Base-by-base conservation (phyloP, 208 protist species). In the Borovskyia barvae region DNA sequence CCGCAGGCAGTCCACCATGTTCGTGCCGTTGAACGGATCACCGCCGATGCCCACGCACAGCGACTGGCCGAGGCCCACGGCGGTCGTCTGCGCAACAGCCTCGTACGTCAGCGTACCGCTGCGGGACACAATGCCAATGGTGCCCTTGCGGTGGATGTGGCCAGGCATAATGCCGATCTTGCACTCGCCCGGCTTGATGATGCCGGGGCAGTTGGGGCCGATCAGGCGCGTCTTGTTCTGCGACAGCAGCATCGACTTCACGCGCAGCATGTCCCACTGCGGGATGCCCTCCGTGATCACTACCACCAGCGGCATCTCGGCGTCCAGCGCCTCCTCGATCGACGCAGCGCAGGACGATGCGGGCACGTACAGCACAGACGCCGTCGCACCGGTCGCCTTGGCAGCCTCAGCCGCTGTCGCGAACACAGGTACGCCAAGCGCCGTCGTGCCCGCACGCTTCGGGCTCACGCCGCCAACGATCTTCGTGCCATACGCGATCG, bases 91-190 rank as follows among this genome's bases (percentile, higher is more conserved):
- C 19, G 89, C 90, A 35, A 99, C 97, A 49, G 98, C 98, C 84
- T 99, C 98, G 76, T 99, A 99, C 12, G 98, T 99, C 24, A 99
- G 87, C n/a, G 98, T 99, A 60, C 98, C 98, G 41, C 95, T 99
- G 59, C 98, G 83, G 25, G 98, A 99, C 17, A 99, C 98, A 57
- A 99, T 92, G 75, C 98, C 98, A 70, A 99, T 99, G 56, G 96
- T 98, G 37, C 98, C 98, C 61, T 82, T 81, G 68, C 79, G 87
- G 88, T 99, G 98, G 75, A 99, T 99, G 81, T 99, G 93, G 40
- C 98, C 98, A 68, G 98, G 98, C 98, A 99, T 99, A 73, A 99
- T 99, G 72, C 98, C 98, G 72, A 99, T 99, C 77, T 99, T 99
- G 89, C 98, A 99, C 77, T 99, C 97, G 15, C 80, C 97, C 32